These are phyloP conservation scores for Suillus clintonianus DNA, from an alignment of 768 basidiomycete genomes.

Conservation along the genomic window DNA sequence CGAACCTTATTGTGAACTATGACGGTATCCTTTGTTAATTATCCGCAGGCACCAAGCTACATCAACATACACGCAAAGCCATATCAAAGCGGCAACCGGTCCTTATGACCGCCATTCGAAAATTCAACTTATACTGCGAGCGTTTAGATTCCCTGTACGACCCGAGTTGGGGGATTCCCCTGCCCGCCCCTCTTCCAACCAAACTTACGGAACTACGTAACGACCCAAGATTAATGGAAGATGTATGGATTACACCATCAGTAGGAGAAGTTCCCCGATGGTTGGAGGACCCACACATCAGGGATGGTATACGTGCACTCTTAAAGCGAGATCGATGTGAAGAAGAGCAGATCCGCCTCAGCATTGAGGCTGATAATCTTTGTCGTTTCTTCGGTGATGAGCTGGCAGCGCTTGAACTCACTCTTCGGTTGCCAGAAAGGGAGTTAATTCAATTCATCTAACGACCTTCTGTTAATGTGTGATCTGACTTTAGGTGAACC, in stretches of 20 bases:
- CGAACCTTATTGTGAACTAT: neutral
- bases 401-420: conserved; percentile 23
- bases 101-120: conserved; percentile 20
- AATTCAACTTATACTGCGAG: conserved; percentile 32
- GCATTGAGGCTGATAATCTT: conserved; percentile 34
- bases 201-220: neutral
- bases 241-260: conserved; percentile 35
- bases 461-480: neutral
- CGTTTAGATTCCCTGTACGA: conserved; percentile 18
- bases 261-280: conserved; percentile 23
- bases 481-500: neutral
- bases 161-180: conserved; percentile 27
- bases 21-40: conserved; percentile 3
- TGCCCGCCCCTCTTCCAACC: too few relatives aligned
- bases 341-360: conserved; percentile 30
- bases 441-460: neutral
- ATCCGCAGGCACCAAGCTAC: conserved; percentile 26
- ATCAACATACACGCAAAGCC: conserved; percentile 29
- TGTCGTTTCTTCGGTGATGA: conserved; percentile 37
- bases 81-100: conserved; percentile 30
- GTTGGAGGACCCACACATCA: conserved; percentile 34
- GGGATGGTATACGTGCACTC: conserved; percentile 32
- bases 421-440: conserved; percentile 11
- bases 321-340: conserved; percentile 27
- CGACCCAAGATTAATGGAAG: conserved; percentile 33